Conservation (phyloP, 1,139 yeast species). For the Debaryomyces singareniensis region DNA sequence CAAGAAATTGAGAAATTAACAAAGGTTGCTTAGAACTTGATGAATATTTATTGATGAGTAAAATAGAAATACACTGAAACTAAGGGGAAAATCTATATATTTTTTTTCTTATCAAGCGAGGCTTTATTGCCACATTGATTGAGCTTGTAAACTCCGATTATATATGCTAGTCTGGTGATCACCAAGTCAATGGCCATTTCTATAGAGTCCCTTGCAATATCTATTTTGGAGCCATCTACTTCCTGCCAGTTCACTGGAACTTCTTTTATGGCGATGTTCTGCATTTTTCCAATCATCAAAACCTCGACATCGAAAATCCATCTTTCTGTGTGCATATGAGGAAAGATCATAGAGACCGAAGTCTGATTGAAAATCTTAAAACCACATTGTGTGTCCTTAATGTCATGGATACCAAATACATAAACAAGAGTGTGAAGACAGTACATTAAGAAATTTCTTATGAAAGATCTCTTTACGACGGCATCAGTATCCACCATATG, state of each 20-base stretch:
- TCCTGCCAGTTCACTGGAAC: conserved; percentile 95
- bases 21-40: no score
- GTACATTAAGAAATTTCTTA: conserved; percentile 89
- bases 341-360: conserved; percentile 65
- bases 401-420: conserved; percentile 79
- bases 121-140: conserved; percentile 20
- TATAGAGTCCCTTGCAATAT: conserved; percentile 82
- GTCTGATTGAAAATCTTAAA: conserved; percentile 80
- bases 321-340: conserved; percentile 92
- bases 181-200: conserved; percentile 95
- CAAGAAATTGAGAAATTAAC: no score
- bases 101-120: conserved; percentile 1
- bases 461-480: conserved; percentile 83
- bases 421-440: conserved; percentile 82
- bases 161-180: conserved; percentile 82
- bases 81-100: no score
- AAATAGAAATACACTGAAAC: no score
- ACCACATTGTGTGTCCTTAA: conserved; percentile 96
- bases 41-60: no score
- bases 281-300: conserved; percentile 70
- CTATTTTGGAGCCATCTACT: conserved; percentile 91
- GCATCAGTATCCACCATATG: conserved; percentile 97
- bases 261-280: conserved; percentile 61
- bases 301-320: conserved; percentile 98
- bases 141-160: conserved; percentile 68